phyloP scores from a whole-genome alignment of 441 rosid genomes.

The Gossypium gossypioides region DNA sequence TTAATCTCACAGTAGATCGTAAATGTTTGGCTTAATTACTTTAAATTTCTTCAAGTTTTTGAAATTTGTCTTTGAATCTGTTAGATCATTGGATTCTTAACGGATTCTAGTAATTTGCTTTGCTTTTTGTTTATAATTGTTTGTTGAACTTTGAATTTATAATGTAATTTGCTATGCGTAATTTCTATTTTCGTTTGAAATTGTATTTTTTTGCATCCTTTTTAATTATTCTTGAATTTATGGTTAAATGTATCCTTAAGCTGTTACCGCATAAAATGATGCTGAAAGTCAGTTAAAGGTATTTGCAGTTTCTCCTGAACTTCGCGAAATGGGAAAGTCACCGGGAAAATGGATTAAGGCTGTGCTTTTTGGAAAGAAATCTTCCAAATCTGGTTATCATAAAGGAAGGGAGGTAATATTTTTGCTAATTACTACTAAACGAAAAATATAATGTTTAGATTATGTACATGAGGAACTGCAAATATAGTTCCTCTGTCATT shows the following conservation, averaged over 20 bases:
- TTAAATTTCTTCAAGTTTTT: not conserved
- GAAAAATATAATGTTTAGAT: not conserved
- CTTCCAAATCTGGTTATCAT: slow-evolving; percentile 45
- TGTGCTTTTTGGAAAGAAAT: slow-evolving; percentile 65
- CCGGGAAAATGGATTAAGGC: slow-evolving; percentile 76
- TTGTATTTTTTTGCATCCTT: not conserved
- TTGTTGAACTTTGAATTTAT: not conserved
- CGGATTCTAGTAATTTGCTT: not conserved
- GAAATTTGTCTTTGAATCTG: not conserved
- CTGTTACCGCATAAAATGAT: not conserved
- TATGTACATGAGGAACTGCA: not conserved
- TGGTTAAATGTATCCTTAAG: not conserved
- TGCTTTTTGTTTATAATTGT: not conserved
- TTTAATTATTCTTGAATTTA: not conserved
- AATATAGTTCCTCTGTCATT: not conserved
- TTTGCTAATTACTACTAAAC: not conserved
- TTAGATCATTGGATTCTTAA: slow-evolving; percentile 4
- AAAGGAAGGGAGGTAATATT: slow-evolving; percentile 56
- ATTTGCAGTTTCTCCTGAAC: slow-evolving; percentile 16
- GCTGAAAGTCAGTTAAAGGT: slow-evolving; percentile 21
- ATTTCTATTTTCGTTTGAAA: not conserved
- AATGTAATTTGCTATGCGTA: not conserved
- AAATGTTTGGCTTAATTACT: not conserved
- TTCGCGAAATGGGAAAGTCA: slow-evolving; percentile 60
- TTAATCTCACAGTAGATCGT: slow-evolving; percentile 13